A percentile compares a stretch with the other conserved stretches of the same genome.
Conservation (phyloP, 345 rosid species). For the Raphanus raphanistrum region DNA sequence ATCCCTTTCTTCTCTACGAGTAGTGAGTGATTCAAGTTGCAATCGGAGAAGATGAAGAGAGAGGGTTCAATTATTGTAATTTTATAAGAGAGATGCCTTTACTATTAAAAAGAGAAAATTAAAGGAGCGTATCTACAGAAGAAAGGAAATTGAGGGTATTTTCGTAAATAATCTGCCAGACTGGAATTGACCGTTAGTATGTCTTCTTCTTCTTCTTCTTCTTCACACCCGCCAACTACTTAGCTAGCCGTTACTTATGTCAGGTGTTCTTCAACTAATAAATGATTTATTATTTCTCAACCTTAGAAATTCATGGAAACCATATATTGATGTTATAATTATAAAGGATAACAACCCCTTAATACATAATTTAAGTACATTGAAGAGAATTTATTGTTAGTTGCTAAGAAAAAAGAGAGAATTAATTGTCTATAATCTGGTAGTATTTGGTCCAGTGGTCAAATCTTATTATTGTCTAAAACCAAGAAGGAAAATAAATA, state of each 20-base stretch:
- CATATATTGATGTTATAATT: not conserved
- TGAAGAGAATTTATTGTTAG: not conserved
- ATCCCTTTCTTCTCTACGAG: conserved; percentile 31
- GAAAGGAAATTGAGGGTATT: not conserved
- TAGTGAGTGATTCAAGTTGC: conserved; percentile 15
- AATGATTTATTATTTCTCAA: conserved; percentile 1
- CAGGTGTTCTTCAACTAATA: conserved; percentile 24
- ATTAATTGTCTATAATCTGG: not conserved
- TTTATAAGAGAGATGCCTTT: conserved; percentile 22
- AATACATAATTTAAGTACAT: not conserved
- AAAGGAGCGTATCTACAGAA: conserved; percentile 29
- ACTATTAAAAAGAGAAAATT: not conserved
- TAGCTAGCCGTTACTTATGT: conserved; percentile 39
- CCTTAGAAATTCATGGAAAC: not conserved
- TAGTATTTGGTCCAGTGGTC: not conserved
- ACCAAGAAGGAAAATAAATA: not conserved
- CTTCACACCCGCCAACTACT: conserved; percentile 27
- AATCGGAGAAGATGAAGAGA: conserved; percentile 6
- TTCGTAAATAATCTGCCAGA: conserved; percentile 20
- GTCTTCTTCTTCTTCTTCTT: conserved; percentile 31
- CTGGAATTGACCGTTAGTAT: conserved; percentile 38
- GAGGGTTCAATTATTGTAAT: conserved; percentile 31
- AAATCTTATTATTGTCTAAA: not conserved
- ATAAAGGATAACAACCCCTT: not conserved
- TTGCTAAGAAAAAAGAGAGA: not conserved